Evolutionary conservation across 768 basidiomycete species (phyloP), one percentile per base, ranked within the genome.

Genomic region (Rhizopogon vesiculosus): DNA sequence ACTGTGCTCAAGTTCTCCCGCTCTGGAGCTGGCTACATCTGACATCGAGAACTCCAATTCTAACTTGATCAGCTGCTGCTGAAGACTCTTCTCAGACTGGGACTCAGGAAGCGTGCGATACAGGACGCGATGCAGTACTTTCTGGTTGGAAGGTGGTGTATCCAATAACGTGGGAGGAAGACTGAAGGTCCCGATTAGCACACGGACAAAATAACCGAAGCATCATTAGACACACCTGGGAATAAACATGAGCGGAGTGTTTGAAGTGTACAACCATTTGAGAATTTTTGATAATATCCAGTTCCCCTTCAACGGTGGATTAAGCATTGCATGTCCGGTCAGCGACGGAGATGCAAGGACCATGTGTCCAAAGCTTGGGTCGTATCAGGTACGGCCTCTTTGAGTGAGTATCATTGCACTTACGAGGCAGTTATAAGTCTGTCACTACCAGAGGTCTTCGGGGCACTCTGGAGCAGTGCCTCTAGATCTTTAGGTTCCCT

Each of bases 341-440:
- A 64, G 53, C n/a, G 69, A 61, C 7, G 66, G 55, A 2, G 76
- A 69, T 12, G 72, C 70, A 51, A 85, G 67, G n/a, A 89, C 69
- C 13, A 86, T 53, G 62, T 89, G 85, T 0, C 87, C 87, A 38
- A 82, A 64, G 33, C 87, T 89, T 51, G 43, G 43, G 25, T 19
- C 22, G 22, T 33, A 55, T 54, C 18, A 62, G 41, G 59, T 38
- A 39, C 3, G 16, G 8, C 19, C 5, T 22, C 48, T 13, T 49
- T 25, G 15, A 29, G 42, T 33, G 19, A 29, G 42, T 33, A 49
- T 49, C 33, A 42, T 12, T 46, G 12, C 53, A 66, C 72, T 46
- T 68, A 80, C 79, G 74, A 78, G 28, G 79, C 79, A 4, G 68
- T 68, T 29, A 79, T 54, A 19, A 59, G 58, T 54, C 62, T 64